Evolutionary conservation across 2,329 filamentous ascomycete species (phyloP).

Genomic region (Fusarium brachygibbosum): DNA sequence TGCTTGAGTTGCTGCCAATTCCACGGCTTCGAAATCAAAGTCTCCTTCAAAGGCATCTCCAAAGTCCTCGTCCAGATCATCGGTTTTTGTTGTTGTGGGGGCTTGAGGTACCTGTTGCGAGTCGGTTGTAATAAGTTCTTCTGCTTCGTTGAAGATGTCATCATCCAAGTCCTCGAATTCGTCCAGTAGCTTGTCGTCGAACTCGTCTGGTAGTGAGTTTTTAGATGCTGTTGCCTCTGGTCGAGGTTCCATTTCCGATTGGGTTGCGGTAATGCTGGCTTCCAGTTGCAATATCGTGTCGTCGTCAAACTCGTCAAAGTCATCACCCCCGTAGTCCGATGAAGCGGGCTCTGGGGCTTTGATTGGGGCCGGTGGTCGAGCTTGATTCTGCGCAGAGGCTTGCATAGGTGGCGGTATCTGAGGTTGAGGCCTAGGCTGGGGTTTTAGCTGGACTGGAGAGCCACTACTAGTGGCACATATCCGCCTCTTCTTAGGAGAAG

Average conservation of each 20-base stretch:
- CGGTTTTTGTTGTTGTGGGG: neutral
- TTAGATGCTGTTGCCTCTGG: neutral
- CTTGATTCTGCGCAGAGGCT: neutral
- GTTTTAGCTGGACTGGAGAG: conserved; percentile 43
- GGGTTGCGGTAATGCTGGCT: conserved; percentile 55
- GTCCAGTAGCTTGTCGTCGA: conserved; percentile 67
- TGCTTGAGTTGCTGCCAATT: conserved; percentile 80
- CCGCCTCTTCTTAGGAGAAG: conserved; percentile 60
- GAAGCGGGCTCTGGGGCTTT: conserved; percentile 30
- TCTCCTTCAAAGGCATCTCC: conserved; percentile 73
- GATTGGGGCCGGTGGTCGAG: neutral
- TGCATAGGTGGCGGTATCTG: conserved; percentile 7
- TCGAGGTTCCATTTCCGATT: conserved; percentile 40
- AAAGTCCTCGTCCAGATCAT: conserved; percentile 52
- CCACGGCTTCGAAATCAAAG: conserved; percentile 82
- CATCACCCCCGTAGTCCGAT: conserved; percentile 69
- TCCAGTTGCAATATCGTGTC: conserved; percentile 69
- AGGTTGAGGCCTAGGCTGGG: conserved; percentile 18
- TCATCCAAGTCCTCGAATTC: conserved; percentile 78
- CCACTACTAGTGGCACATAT: conserved; percentile 40
- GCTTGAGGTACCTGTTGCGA: conserved; percentile 38
- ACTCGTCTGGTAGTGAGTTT: conserved; percentile 61
- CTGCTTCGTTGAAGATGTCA: conserved; percentile 66
- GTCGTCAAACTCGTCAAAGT: conserved; percentile 73
- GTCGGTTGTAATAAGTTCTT: conserved; percentile 48